phyloP scores from a whole-genome alignment of 2,329 filamentous ascomycete genomes.

The Clarireedia monteithiana region DNA sequence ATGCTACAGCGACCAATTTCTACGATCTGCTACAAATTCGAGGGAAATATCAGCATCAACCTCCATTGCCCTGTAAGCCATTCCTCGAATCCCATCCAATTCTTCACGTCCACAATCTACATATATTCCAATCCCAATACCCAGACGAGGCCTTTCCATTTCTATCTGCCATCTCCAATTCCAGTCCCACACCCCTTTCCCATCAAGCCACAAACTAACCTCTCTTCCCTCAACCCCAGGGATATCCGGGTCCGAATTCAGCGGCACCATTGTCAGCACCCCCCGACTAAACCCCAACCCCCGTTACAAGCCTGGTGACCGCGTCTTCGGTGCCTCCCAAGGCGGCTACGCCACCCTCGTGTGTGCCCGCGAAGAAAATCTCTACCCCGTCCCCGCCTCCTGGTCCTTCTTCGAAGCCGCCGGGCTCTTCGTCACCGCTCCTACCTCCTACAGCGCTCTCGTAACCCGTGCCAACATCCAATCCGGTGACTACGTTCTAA shows the following conservation, averaged over 20 bases:
- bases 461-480: slow-evolving; percentile 72
- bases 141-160: background rate
- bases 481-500: slow-evolving; percentile 75
- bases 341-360: slow-evolving; percentile 80
- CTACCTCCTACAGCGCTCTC: slow-evolving; percentile 79
- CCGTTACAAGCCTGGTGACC: slow-evolving; percentile 68
- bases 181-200: no score
- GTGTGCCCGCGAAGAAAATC: slow-evolving; percentile 53
- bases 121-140: background rate
- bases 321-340: slow-evolving; percentile 80
- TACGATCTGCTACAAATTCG: slow-evolving; percentile 94
- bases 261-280: slow-evolving; percentile 63
- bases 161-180: background rate
- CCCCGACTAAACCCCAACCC: slow-evolving; percentile 45
- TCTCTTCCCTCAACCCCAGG: background rate
- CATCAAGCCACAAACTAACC: background rate
- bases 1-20: slow-evolving; percentile 87
- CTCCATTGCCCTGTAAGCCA: slow-evolving; percentile 60
- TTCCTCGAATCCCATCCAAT: background rate
- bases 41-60: slow-evolving; percentile 92
- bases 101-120: background rate
- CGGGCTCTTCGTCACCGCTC: slow-evolving; percentile 84
- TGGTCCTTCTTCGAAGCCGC: slow-evolving; percentile 84
- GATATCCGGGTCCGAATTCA: slow-evolving; percentile 82
- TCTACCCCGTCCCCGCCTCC: slow-evolving; percentile 68